Conservation (phyloP, 2,329 filamentous ascomycete genomes). For the Aspergillus novofumigatus region DNA sequence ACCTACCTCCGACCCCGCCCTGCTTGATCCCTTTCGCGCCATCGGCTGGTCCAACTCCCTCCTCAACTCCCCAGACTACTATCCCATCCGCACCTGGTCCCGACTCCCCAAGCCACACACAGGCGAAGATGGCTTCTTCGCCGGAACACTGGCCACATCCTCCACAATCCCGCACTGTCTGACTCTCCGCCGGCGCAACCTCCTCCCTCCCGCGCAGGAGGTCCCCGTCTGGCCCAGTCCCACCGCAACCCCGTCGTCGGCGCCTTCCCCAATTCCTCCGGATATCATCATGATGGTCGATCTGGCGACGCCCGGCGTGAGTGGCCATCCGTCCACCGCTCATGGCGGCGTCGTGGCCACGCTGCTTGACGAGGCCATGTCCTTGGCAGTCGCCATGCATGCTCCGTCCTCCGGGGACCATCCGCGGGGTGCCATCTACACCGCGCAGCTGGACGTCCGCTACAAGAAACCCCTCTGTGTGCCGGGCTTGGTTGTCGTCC, state of each 20-base stretch:
- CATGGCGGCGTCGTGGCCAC: constrained; percentile 41
- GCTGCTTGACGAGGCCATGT: constrained; percentile 44
- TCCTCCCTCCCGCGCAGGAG: constrained; percentile 17
- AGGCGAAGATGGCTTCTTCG: constrained; percentile 43
- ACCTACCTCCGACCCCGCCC: background rate
- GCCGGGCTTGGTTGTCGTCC: constrained; percentile 35
- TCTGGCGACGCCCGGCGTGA: constrained; percentile 33
- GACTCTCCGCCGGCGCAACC: constrained; percentile 33
- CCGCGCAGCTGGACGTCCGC: constrained; percentile 38
- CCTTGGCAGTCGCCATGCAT: constrained; percentile 34
- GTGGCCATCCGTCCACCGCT: constrained; percentile 36
- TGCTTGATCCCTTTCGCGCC: constrained; percentile 23
- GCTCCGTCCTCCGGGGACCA: constrained; percentile 15
- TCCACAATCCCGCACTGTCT: constrained; percentile 40
- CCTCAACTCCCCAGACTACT: constrained; percentile 34
- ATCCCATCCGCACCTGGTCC: constrained; percentile 36
- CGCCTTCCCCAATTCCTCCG: constrained; percentile 23
- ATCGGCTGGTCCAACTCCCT: constrained; percentile 29
- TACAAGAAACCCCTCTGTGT: constrained; percentile 36
- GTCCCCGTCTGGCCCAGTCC: constrained; percentile 24
- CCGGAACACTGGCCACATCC: constrained; percentile 34
- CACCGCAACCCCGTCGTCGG: constrained; percentile 18
- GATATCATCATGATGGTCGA: constrained; percentile 37
- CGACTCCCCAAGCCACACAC: constrained; percentile 35
- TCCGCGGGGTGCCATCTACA: constrained; percentile 33